Evolutionary conservation across 768 basidiomycete species (phyloP), one percentile per base, ranked within the genome.

Genomic region (Terana coerulea): DNA sequence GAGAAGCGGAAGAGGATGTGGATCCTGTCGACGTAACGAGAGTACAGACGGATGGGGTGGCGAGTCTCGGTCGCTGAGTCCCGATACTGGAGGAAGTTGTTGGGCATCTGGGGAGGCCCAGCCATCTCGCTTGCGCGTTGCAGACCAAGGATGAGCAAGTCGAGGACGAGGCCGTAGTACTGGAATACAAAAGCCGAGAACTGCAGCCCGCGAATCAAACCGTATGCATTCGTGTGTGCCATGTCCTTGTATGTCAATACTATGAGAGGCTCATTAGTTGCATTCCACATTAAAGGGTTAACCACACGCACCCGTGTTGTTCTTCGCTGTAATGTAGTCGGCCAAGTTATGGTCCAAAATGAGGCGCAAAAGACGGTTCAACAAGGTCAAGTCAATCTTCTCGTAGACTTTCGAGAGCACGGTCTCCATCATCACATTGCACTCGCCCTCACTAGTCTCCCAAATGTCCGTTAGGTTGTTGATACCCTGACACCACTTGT

Each of bases 171-270:
- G 43, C 95, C 95, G 64, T 98, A 95, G 72, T 93, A 95, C 73
- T 98, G 97, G 86, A 99, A 99, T 62, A 99, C 93, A 67, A 98
- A 99, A 31, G 91, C 89, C 3, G 95, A 97, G 77, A 99, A 99
- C 66, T 98, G 97, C 12, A 99, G 80, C 53, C 97, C 97, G 56
- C 97, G 88, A 56, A 98, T 98, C 54, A 99, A 78, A 66, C 97
- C 97, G 56, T 91, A 98, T 0, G 91, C 94, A 58, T 99, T 98
- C 47, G 93, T 92, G 64, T 99, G 95, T 0, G 92, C 93, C 95
- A 99, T 98, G 61, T 98, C 84, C 74, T 95, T 95, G 75, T 95
- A 95, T 0, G 93, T 95, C 61, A 95, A 67, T 6, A 89, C 88
- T 74, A 39, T 55, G 10, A 48, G 12, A 52, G 52, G 15, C 7